Conservation (phyloP, 208 protist species). For the Plasmodiophora brassicae region DNA sequence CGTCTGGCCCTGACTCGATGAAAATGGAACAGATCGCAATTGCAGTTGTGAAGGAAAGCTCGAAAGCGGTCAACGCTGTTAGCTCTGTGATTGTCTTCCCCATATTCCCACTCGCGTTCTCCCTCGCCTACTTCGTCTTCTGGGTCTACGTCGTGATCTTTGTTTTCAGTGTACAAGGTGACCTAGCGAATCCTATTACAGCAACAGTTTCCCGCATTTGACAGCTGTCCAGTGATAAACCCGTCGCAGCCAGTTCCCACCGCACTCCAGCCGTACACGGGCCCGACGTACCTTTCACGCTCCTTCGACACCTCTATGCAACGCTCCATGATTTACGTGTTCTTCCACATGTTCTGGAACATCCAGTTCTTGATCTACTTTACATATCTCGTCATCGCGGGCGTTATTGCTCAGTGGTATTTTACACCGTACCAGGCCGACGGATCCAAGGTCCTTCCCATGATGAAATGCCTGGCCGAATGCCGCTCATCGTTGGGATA, state of each 20-base stretch:
- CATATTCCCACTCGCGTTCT: constrained; percentile 32
- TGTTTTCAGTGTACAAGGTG: constrained; percentile 34
- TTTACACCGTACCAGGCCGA: constrained; percentile 27
- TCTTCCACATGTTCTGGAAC: constrained; percentile 48
- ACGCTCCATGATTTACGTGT: constrained; percentile 19
- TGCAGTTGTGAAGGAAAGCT: constrained; percentile 41
- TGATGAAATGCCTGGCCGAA: neutral
- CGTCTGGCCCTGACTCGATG: neutral
- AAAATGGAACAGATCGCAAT: constrained; percentile 24
- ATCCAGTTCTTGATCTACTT: constrained; percentile 46
- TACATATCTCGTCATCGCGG: constrained; percentile 46
- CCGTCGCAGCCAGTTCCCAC: neutral
- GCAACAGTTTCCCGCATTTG: neutral
- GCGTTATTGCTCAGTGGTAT: constrained; percentile 47
- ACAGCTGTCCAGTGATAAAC: constrained; percentile 20
- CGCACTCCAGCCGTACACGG: neutral
- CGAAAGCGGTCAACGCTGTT: constrained; percentile 21
- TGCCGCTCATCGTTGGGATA: no score
- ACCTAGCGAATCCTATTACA: neutral
- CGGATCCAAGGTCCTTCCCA: neutral
- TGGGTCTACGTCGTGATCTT: constrained; percentile 34
- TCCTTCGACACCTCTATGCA: neutral
- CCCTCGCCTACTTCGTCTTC: constrained; percentile 29
- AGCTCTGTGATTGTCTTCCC: constrained; percentile 47
- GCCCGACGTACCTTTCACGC: neutral